phyloP scores from a whole-genome alignment of 2,329 filamentous ascomycete genomes.

The Cladophialophora chaetospira region DNA sequence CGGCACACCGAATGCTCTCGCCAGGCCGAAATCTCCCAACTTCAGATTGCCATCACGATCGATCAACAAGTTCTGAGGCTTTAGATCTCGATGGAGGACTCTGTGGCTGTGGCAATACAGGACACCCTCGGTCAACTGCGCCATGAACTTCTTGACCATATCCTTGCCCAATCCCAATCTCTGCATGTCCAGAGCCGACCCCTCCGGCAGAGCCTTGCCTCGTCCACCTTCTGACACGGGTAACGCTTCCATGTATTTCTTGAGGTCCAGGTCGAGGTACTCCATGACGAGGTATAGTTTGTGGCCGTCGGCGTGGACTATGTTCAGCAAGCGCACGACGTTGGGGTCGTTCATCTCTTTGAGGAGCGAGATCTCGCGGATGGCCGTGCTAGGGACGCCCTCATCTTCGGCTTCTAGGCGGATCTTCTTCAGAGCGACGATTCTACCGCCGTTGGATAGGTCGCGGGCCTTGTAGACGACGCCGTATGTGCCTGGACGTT shows the following conservation, averaged over 20 bases:
- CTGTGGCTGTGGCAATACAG: conserved; percentile 88
- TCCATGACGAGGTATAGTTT: conserved; percentile 94
- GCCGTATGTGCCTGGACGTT: conserved; percentile 82
- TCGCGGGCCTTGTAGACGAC: conserved; percentile 94
- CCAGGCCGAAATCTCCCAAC: conserved; percentile 85
- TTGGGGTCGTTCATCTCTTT: conserved; percentile 94
- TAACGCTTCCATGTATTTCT: conserved; percentile 94
- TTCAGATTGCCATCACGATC: conserved; percentile 85
- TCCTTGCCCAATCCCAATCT: conserved; percentile 72
- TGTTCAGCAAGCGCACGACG: conserved; percentile 85
- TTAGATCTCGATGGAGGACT: conserved; percentile 83
- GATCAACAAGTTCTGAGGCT: conserved; percentile 88
- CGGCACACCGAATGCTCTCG: conserved; percentile 86
- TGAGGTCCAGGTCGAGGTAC: conserved; percentile 86
- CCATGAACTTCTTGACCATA: conserved; percentile 93
- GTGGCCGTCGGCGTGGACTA: conserved; percentile 90
- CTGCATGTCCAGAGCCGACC: conserved; percentile 64
- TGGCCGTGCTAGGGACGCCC: conserved; percentile 87
- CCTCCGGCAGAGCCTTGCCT: conserved; percentile 81
- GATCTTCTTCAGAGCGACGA: conserved; percentile 94
- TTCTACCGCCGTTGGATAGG: conserved; percentile 76
- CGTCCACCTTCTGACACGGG: conserved; percentile 81
- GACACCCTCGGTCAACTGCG: conserved; percentile 79
- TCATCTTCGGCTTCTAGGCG: conserved; percentile 93
- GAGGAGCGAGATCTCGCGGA: conserved; percentile 89